Evolutionary conservation across 768 basidiomycete genomes (phyloP), one percentile per base, ranked within the genome.

Genomic region (Leccinum sublutescens): DNA sequence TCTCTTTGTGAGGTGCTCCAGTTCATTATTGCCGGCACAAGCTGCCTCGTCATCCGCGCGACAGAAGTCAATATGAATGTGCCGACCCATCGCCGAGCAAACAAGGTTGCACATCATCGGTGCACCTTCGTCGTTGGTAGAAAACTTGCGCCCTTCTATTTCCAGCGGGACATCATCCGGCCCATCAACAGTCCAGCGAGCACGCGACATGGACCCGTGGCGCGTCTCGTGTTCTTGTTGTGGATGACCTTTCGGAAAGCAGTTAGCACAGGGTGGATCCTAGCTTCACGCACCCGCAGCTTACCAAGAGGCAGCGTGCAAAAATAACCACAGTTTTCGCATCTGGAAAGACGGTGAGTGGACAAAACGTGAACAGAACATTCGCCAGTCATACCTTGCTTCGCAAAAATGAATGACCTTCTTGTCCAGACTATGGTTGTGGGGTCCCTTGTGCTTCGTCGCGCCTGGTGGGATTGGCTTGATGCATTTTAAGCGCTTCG

Each of bases 31-130:
- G 2, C 66, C 70, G 10, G 51, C 52, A 65, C 85, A 87, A 4
- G 64, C 55, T 0, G 66, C 67, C 10, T 58, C 69, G 19, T 72
- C 64, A 40, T 74, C 66, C 2, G 79, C 72, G 1, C 83, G 78
- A 62, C 85, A 87, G 57, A 79, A 82, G 60, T 81, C 83, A 34
- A 86, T 71, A 65, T 87, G 85, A 1, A 74, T 72, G 52, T 87
- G 85, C 19, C 86, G 70, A 0, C 85, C 85, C 70, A 85, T 74
- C 14, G 80, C 71, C 1, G 78, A 75, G 61, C 84, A 87, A 29
- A 83, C 67, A 19, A 85, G 74, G 50, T 77, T 85, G 64, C 86
- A 86, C 75, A 86, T 77, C 82, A 86, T 83, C 0, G 85, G 85
- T 0, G 83, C 84, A 8, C 85, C 84, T 47, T 82, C 81, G 53